These are phyloP conservation scores for Agroathelia rolfsii DNA, from an alignment of 1,284 basidiomycete genomes.

Conservation along the genomic window DNA sequence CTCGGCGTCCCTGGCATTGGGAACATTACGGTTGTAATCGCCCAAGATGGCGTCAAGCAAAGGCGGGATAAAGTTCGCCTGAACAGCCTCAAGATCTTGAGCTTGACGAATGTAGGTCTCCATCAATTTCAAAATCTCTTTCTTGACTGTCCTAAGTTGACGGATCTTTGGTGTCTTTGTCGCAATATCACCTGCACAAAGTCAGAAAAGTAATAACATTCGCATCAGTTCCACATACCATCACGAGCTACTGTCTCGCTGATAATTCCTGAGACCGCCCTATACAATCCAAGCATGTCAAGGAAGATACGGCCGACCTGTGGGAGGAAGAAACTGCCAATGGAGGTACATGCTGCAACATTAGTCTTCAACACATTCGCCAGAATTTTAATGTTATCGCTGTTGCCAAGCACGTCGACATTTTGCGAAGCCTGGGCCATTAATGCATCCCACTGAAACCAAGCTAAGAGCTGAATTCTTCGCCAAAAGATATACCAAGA, in stretches of 20 bases:
- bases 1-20: slow-evolving; percentile 91
- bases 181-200: slow-evolving; percentile 74
- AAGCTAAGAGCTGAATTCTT: slow-evolving; percentile 5
- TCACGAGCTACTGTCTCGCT: slow-evolving; percentile 86
- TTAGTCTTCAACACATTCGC: slow-evolving; percentile 98
- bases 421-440: slow-evolving; percentile 95
- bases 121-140: slow-evolving; percentile 95
- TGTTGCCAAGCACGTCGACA: slow-evolving; percentile 85
- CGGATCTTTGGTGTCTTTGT: slow-evolving; percentile 98
- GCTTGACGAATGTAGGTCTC: slow-evolving; percentile 97
- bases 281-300: slow-evolving; percentile 98
- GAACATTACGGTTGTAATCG: slow-evolving; percentile 93
- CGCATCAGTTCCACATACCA: slow-evolving; percentile 39
- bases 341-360: slow-evolving; percentile 94
- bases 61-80: slow-evolving; percentile 89
- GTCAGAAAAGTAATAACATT: background rate
- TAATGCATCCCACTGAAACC: slow-evolving; percentile 83
- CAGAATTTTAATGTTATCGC: slow-evolving; percentile 95
- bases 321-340: slow-evolving; percentile 94
- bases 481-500: slow-evolving; percentile 1
- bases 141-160: slow-evolving; percentile 93
- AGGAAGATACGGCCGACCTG: slow-evolving; percentile 95
- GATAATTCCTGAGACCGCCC: slow-evolving; percentile 96
- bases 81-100: slow-evolving; percentile 91
- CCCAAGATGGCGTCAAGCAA: slow-evolving; percentile 94